Base-by-base conservation (phyloP, 2,329 filamentous ascomycete species). In the Penicillium freii region DNA sequence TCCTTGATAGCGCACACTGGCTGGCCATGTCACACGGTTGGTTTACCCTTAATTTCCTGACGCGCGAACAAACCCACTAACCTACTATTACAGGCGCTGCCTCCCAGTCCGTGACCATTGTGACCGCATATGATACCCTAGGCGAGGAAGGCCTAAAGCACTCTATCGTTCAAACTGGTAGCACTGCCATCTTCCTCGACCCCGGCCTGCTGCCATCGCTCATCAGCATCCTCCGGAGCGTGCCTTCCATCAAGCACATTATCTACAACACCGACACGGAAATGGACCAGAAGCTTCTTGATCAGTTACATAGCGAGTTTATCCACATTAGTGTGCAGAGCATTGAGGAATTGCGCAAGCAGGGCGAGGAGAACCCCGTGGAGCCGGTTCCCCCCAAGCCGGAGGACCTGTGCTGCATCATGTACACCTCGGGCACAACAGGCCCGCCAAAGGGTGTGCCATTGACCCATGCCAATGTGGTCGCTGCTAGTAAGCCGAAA, bases 71-170 rank as follows among this genome's bases (percentile, higher is more conserved):
- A 7, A 44, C 21, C 17, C 17, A 46, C 49, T 57, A 39, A 59
- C 49, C 5, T 25, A 44, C 25, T 34, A 31, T 31, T 51, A 36
- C 58, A 81, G 80, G 80, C 80, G 88, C 84, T 55, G 77, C 87
- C 21, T 92, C 92, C 17, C 93, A 97, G 76, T 92, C 90, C 44
- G 86, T 97, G 73, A 86, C 90, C 58, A 92, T 97, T 65, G 93
- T 97, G 50, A 97, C 93, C 45, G 92, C 92, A 50, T 97, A 97
- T 76, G 92, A 97, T 75, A 96, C 92, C 31, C 87, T 97, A 44
- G 92, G 92, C 53, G 84, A 91, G 68, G 86, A 87, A 61, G 92
- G 92, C 46, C 84, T 97, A 62, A 86, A 88, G 78, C 92, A 96
- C 79, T 95, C 92, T 3, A 84, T 97, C 62, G 81, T 87, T 23